Percentiles rank a stretch among this genome's conserved stretches.
These are phyloP conservation scores for Ballota nigra DNA, from an alignment of 257 asterid genomes.

Conservation along the genomic window DNA sequence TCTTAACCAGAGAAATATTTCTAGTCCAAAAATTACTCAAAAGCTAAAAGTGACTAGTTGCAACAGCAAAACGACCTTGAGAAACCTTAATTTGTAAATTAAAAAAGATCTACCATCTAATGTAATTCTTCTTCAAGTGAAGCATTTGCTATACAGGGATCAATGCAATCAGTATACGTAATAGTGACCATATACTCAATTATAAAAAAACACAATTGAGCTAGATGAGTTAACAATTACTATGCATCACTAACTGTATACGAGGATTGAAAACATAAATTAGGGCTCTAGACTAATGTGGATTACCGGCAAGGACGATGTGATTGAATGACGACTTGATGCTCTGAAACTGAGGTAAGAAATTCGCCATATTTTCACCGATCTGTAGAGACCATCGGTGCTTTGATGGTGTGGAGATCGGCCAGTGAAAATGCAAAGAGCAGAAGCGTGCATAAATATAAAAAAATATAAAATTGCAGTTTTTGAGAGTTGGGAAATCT, in stretches of 20 bases:
- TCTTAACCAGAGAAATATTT: not conserved
- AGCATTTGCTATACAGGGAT: constrained; percentile 19
- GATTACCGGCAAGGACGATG: constrained; percentile 79
- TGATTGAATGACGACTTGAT: constrained; percentile 79
- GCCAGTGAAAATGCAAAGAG: constrained; percentile 27
- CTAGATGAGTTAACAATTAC: not conserved
- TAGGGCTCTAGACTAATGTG: constrained; percentile 1
- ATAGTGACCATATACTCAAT: not conserved
- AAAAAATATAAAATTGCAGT: not conserved
- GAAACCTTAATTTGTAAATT: constrained; percentile 3
- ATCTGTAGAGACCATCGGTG: constrained; percentile 45
- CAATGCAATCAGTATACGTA: constrained; percentile 14
- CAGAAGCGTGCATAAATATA: not conserved
- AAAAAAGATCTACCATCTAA: constrained; percentile 1
- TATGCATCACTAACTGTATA: not conserved
- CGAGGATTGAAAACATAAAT: not conserved
- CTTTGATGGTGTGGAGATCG: constrained; percentile 39
- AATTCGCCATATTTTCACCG: constrained; percentile 70
- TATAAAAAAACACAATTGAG: not conserved
- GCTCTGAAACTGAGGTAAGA: constrained; percentile 93
- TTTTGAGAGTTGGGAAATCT: not conserved
- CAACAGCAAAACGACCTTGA: constrained; percentile 15
- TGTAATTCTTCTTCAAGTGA: constrained; percentile 5
- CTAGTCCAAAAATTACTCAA: constrained; percentile 12
- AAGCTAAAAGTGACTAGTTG: constrained; percentile 3